Evolutionary conservation across 1,284 basidiomycete genomes (phyloP).

Genomic region (Austroboletus novae-zelandiae): DNA sequence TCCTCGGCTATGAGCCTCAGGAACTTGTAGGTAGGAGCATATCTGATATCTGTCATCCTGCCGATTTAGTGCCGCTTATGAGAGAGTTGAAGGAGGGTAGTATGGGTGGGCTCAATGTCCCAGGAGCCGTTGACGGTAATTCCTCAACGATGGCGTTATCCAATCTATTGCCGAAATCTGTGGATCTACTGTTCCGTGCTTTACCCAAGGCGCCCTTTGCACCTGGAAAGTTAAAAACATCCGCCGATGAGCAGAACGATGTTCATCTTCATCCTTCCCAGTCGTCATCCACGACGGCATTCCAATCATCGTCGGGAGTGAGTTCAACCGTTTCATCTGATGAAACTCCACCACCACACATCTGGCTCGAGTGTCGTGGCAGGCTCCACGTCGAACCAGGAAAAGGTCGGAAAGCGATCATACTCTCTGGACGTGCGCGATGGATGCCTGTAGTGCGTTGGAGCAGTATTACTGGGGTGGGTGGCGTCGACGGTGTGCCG

Average conservation of each 20-base stretch:
- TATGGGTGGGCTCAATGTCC: slow-evolving; percentile 28
- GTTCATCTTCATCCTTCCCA: background rate
- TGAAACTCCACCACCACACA: slow-evolving; percentile 42
- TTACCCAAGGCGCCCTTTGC: slow-evolving; percentile 45
- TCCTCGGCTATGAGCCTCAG: slow-evolving; percentile 78
- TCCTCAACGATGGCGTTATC: slow-evolving; percentile 4
- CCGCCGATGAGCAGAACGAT: background rate
- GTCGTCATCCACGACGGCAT: background rate
- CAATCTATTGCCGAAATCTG: slow-evolving; percentile 37
- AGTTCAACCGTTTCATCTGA: background rate
- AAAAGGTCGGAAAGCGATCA: slow-evolving; percentile 87
- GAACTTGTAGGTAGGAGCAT: slow-evolving; percentile 81
- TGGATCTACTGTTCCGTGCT: slow-evolving; percentile 79
- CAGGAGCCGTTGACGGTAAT: slow-evolving; percentile 15
- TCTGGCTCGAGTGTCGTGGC: slow-evolving; percentile 88
- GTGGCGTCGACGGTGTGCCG: slow-evolving; percentile 38
- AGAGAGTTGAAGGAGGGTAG: slow-evolving; percentile 88
- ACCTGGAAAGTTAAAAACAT: background rate
- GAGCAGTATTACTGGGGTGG: slow-evolving; percentile 49
- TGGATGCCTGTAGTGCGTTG: slow-evolving; percentile 66
- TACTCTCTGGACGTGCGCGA: slow-evolving; percentile 73
- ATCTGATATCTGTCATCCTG: slow-evolving; percentile 81
- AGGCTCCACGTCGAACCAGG: slow-evolving; percentile 85
- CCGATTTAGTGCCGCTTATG: slow-evolving; percentile 88
- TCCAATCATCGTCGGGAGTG: slow-evolving; percentile 4